phyloP scores from a whole-genome alignment of 2,329 filamentous ascomycete species.

The Fusarium guadeloupense region DNA sequence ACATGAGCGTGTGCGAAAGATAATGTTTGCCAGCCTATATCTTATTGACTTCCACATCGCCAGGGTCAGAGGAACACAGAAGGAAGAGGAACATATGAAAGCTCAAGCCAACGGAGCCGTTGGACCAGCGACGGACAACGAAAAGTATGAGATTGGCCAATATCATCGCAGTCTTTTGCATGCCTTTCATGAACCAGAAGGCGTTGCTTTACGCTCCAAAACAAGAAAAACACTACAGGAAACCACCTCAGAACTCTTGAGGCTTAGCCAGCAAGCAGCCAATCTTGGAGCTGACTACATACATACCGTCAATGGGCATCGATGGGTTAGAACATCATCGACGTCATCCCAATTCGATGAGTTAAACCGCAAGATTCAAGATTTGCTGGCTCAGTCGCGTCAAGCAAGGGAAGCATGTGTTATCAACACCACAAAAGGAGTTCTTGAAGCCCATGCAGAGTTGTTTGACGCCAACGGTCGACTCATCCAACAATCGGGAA shows the following conservation, averaged over 20 bases:
- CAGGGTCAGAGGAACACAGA: conserved; percentile 38
- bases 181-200: conserved; percentile 51
- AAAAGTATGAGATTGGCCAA: conserved; percentile 27
- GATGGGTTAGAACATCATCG: conserved; percentile 43
- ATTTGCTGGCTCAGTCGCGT: conserved; percentile 42
- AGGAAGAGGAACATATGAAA: conserved; percentile 19
- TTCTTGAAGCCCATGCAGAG: conserved; percentile 52
- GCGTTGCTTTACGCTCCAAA: conserved; percentile 44
- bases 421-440: conserved; percentile 50
- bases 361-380: conserved; percentile 27
- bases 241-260: conserved; percentile 43
- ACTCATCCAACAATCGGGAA: conserved; percentile 43
- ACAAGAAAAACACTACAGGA: conserved; percentile 47
- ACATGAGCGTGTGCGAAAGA: conserved; percentile 48
- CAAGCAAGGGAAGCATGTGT: conserved; percentile 41
- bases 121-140: not conserved
- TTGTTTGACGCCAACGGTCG: conserved; percentile 54
- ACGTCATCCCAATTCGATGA: conserved; percentile 34
- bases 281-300: conserved; percentile 40
- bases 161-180: conserved; percentile 48
- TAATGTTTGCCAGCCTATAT: conserved; percentile 48
- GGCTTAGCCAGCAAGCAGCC: conserved; percentile 38
- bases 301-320: conserved; percentile 42
- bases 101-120: not conserved
- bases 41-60: conserved; percentile 56